Evolutionary conservation across 441 rosid species (phyloP), one percentile per base, ranked within the genome.

Genomic region (Hypseocharis bilobata): DNA sequence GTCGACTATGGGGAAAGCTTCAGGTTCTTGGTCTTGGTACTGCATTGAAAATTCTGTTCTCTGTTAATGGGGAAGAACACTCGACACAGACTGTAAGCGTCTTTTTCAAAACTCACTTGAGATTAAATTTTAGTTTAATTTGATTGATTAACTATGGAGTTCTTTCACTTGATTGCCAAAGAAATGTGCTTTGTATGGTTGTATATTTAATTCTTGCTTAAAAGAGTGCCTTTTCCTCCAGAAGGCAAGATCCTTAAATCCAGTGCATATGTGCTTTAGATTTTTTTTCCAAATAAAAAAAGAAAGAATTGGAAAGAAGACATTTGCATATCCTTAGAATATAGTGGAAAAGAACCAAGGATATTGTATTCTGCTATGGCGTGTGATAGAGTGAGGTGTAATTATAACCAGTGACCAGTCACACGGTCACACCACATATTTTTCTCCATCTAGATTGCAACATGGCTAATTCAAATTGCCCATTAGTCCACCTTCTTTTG

Each of bases 1-100:
- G 75, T 62, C 71, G 75, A n/a, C 66, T 72, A 25, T 72, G 75
- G 75, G 74, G 75, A 61, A 72, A 72, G 32, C 75, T 72, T 66
- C 75, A 72, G 66, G 75, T 72, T 56, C 71, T 72, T 3, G 75
- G 75, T 32, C 71, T 72, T 30, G 75, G 75, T n/a, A 72, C 75
- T 52, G 75, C 75, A 14, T 62, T 72, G 60, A 72, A 72, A 52
- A 72, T 70, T 42, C 75, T 72, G 11, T 72, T 72, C 70, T 66
- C 71, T 29, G 75, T 61, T 27, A 66, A 66, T 54, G 71, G 67
- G 47, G 63, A 62, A 55, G 67, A 72, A 16, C 54, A 60, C 42
- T 38, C 26, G 63, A 58, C 7, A 3, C 67, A 66, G n/a, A 32
- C 58, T 0, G 75, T 72, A 34, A 72, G 75, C 55, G 10, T 61